These are phyloP conservation scores for Metarhizium brunneum DNA, from an alignment of 2,329 filamentous ascomycete species.

Conservation along the genomic window DNA sequence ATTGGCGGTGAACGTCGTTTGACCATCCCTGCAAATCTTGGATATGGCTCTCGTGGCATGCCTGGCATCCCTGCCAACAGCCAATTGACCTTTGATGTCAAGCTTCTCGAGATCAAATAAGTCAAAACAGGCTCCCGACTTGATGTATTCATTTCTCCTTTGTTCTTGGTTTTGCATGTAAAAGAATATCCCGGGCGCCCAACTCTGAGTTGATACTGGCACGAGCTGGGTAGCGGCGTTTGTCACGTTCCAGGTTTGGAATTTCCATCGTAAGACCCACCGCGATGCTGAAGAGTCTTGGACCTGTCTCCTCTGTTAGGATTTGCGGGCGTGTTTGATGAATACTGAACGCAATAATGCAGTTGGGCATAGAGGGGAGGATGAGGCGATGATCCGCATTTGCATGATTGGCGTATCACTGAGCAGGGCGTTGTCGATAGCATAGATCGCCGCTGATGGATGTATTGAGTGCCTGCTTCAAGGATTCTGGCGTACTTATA, in stretches of 20 bases:
- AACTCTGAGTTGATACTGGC: conserved; percentile 1
- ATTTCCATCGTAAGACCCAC: conserved; percentile 1
- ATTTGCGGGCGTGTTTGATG: neutral
- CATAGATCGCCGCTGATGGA: conserved; percentile 1
- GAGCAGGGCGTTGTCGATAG: neutral
- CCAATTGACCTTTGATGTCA: conserved; percentile 84
- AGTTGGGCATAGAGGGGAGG: conserved; percentile 4
- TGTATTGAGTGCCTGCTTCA: conserved; percentile 1
- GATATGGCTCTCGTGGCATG: conserved; percentile 76
- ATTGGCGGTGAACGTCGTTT: conserved; percentile 90
- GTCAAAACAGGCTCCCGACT: conserved; percentile 8
- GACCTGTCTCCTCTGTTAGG: conserved; percentile 27
- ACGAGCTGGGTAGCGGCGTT: conserved; percentile 8
- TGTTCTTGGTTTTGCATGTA: neutral
- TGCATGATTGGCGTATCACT: conserved; percentile 2
- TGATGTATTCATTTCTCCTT: neutral
- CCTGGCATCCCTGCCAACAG: conserved; percentile 89
- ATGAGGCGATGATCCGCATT: conserved; percentile 3
- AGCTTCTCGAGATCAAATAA: conserved; percentile 77
- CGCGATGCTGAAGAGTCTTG: conserved; percentile 34
- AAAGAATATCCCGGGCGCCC: conserved; percentile 5
- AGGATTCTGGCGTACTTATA: conserved; percentile 2
- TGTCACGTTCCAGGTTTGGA: conserved; percentile 4
- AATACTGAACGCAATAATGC: neutral
- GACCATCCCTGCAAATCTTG: conserved; percentile 76